These are phyloP conservation scores for Fusarium zealandicum DNA, from an alignment of 2,329 filamentous ascomycete genomes.

Conservation along the genomic window DNA sequence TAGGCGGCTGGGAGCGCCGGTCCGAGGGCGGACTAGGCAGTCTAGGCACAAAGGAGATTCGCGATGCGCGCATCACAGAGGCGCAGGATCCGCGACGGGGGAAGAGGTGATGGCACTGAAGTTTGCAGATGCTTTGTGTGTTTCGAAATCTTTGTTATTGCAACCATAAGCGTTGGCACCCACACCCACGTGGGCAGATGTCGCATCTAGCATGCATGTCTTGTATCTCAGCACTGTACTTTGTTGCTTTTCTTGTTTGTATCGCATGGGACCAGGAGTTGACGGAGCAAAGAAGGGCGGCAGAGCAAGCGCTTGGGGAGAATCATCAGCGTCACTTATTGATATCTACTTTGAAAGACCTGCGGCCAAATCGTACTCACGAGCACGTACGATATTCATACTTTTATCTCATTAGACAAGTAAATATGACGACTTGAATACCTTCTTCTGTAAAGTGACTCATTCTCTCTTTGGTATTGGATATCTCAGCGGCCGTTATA, in stretches of 20 bases:
- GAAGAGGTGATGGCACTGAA: slow-evolving; percentile 51
- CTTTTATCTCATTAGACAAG: slow-evolving; percentile 11
- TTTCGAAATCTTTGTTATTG: slow-evolving; percentile 6
- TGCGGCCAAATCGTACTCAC: slow-evolving; percentile 5
- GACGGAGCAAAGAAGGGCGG: slow-evolving; percentile 20
- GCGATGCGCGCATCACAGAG: slow-evolving; percentile 82
- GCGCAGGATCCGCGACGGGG: slow-evolving; percentile 81
- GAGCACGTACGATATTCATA: slow-evolving; percentile 13
- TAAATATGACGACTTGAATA: slow-evolving; percentile 10
- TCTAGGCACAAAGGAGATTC: slow-evolving; percentile 88
- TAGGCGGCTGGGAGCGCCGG: slow-evolving; percentile 74
- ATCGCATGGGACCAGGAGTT: slow-evolving; percentile 40
- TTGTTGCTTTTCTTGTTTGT: slow-evolving; percentile 23
- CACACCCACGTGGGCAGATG: not conserved
- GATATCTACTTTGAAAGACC: slow-evolving; percentile 8
- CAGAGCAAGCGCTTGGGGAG: slow-evolving; percentile 17
- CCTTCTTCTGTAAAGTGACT: slow-evolving; percentile 7
- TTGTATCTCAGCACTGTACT: slow-evolving; percentile 18
- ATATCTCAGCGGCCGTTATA: slow-evolving; percentile 31
- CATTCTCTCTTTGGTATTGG: slow-evolving; percentile 21
- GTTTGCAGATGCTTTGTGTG: not conserved
- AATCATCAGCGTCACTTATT: slow-evolving; percentile 16
- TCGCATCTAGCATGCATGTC: slow-evolving; percentile 21
- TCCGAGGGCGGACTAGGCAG: slow-evolving; percentile 88
- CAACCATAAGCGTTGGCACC: not conserved